Evolutionary conservation across 345 rosid genomes (phyloP).

Genomic region (Pistacia vera): DNA sequence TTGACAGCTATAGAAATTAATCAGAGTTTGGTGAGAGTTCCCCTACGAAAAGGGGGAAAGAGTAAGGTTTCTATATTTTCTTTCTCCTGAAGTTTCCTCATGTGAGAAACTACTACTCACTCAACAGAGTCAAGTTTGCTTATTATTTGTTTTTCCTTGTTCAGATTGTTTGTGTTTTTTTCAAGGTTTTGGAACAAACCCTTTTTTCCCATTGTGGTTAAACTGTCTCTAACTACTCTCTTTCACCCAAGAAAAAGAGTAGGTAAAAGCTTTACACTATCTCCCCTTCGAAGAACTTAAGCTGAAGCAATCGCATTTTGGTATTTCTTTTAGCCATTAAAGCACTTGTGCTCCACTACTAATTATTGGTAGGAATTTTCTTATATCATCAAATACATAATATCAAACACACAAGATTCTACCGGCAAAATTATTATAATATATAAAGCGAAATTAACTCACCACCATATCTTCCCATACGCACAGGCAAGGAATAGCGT

Average conservation of each 20-base stretch:
- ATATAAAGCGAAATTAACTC: too few species aligned
- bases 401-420: too few species aligned
- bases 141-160: neutral
- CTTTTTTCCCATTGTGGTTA: conserved; percentile 37
- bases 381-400: neutral
- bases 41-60: conserved; percentile 21
- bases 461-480: too few species aligned
- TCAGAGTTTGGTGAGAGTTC: conserved; percentile 23
- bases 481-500: too few species aligned
- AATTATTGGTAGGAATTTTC: neutral
- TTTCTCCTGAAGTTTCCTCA: conserved; percentile 22
- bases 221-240: conserved; percentile 43
- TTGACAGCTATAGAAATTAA: neutral
- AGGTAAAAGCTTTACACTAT: neutral
- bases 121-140: conserved; percentile 20
- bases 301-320: neutral
- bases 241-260: conserved; percentile 19
- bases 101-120: neutral
- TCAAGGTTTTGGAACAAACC: conserved; percentile 11
- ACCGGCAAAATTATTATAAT: neutral
- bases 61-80: neutral
- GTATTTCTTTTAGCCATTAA: neutral
- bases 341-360: conserved; percentile 4
- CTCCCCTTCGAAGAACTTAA: neutral
- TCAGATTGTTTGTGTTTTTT: neutral